Evolutionary conservation across 768 basidiomycete genomes (phyloP).

Genomic region (Amanita subjunquillea): DNA sequence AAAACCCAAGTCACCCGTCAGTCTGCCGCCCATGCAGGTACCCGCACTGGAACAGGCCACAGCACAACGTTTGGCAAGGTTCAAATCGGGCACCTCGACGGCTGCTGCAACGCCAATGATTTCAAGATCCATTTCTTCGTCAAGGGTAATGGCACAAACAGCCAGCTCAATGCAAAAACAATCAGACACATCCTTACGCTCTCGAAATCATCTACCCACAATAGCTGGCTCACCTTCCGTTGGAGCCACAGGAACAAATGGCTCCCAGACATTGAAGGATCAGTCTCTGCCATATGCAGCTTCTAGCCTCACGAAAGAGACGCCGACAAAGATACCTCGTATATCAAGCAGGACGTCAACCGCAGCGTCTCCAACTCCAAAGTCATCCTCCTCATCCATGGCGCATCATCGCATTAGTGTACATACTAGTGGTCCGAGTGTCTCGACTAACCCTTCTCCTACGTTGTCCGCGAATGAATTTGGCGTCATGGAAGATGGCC

Average conservation of each 20-base stretch:
- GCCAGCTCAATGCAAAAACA: conserved; percentile 83
- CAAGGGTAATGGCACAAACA: conserved; percentile 71
- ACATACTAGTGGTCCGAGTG: conserved; percentile 19
- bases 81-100: conserved; percentile 48
- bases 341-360: conserved; percentile 81
- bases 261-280: conserved; percentile 40
- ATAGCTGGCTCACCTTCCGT: conserved; percentile 93
- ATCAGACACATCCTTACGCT: conserved; percentile 73
- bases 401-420: conserved; percentile 56
- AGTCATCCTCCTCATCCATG: conserved; percentile 37
- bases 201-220: conserved; percentile 71
- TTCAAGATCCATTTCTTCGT: conserved; percentile 37
- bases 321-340: conserved; percentile 88
- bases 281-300: conserved; percentile 38
- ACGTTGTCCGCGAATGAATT: conserved; percentile 60
- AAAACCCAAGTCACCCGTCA: conserved; percentile 58
- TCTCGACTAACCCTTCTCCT: conserved; percentile 61
- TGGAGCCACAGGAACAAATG: conserved; percentile 43
- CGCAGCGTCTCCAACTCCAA: conserved; percentile 60
- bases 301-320: conserved; percentile 58
- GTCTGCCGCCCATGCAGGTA: conserved; percentile 87
- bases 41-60: conserved; percentile 73
- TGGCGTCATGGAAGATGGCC: conserved; percentile 63
- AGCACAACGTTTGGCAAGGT: conserved; percentile 74
- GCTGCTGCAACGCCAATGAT: conserved; percentile 25